Conservation (phyloP, 106 monocot genomes). For the Apostasia shenzhenica region DNA sequence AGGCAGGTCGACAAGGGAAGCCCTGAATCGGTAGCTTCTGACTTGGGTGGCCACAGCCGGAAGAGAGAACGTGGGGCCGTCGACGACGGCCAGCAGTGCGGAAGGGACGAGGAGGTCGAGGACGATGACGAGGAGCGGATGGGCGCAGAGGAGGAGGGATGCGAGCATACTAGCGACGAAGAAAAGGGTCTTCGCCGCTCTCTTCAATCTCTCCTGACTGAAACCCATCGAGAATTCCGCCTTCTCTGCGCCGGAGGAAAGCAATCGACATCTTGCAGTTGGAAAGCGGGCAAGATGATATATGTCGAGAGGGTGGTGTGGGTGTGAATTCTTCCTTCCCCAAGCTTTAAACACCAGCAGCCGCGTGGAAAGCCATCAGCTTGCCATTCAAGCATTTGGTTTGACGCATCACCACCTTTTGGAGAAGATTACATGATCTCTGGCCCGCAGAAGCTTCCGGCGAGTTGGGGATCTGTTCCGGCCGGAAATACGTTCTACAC, state of each 20-base stretch:
- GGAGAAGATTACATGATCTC: background rate
- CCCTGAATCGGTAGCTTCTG: conserved; percentile 5
- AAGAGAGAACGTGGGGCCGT: background rate
- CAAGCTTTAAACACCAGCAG: background rate
- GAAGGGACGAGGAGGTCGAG: conserved; percentile 31
- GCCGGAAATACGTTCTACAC: background rate
- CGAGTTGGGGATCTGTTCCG: background rate
- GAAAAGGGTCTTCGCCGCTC: conserved; percentile 29
- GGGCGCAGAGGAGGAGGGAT: conserved; percentile 33
- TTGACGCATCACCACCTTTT: background rate
- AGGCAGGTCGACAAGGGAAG: conserved; percentile 6
- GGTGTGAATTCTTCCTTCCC: background rate
- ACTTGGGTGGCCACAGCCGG: background rate
- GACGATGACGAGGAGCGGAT: conserved; percentile 26
- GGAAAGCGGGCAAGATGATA: background rate
- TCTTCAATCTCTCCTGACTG: conserved; percentile 17
- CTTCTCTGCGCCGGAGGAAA: background rate
- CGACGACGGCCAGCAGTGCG: conserved; percentile 3
- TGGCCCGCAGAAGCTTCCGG: background rate
- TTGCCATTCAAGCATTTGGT: background rate
- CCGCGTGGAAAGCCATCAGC: conserved; percentile 1
- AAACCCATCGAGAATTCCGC: conserved; percentile 2
- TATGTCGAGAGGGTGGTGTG: background rate
- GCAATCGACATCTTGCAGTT: background rate
- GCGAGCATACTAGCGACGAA: conserved; percentile 27